Conservation (phyloP, 2,329 filamentous ascomycete genomes). For the Colletotrichum eleusines region DNA sequence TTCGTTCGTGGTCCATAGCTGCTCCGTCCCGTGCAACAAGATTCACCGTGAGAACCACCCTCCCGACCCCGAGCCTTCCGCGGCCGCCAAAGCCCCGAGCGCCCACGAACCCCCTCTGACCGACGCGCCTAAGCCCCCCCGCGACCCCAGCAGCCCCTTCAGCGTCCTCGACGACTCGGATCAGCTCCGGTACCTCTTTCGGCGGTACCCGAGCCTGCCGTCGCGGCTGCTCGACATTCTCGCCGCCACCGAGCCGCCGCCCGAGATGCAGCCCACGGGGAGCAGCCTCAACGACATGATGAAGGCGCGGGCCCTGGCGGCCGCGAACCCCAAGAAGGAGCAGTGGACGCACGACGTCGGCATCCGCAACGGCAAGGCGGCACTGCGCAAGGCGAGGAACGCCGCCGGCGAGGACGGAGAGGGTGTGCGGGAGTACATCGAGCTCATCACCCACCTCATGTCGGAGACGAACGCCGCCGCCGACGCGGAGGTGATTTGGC, state of each 20-base stretch:
- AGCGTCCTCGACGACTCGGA: conserved; percentile 63
- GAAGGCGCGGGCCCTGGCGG: conserved; percentile 39
- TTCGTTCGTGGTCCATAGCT: conserved; percentile 54
- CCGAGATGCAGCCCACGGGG: conserved; percentile 34
- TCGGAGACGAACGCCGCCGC: conserved; percentile 50
- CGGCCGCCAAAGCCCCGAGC: conserved; percentile 30
- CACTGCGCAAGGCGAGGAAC: conserved; percentile 63
- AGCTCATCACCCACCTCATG: conserved; percentile 65
- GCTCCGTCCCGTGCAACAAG: conserved; percentile 69
- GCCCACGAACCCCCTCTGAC: conserved; percentile 47
- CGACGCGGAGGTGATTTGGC: conserved; percentile 53
- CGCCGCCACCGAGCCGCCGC: conserved; percentile 62
- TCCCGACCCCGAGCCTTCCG: conserved; percentile 51
- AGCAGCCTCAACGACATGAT: conserved; percentile 41
- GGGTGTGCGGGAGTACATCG: conserved; percentile 70
- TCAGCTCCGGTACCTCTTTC: conserved; percentile 64
- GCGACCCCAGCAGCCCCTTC: conserved; percentile 59
- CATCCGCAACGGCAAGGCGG: conserved; percentile 66
- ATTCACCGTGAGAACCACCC: conserved; percentile 64
- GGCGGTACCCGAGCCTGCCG: conserved; percentile 63
- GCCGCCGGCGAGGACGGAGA: conserved; percentile 68
- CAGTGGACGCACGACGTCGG: conserved; percentile 71
- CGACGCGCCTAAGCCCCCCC: conserved; percentile 31
- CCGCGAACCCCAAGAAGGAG: conserved; percentile 50
- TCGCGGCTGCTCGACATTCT: conserved; percentile 62